Conservation (phyloP, 805 yeast genomes). For the Saccharomycopsis lassenensis region DNA sequence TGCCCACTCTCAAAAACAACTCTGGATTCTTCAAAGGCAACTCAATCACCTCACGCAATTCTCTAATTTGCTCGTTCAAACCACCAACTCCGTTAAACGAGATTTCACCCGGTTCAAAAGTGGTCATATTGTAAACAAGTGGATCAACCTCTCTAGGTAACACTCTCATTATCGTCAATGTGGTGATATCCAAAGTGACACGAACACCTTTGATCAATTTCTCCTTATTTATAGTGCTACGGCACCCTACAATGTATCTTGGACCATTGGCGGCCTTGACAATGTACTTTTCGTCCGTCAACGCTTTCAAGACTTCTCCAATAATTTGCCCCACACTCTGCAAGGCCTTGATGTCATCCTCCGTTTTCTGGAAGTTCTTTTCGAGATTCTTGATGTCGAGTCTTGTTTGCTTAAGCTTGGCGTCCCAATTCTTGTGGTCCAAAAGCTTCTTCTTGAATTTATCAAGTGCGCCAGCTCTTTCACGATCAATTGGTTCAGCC, state of each 20-base stretch:
- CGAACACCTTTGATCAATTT: constrained; percentile 86
- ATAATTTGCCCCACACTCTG: constrained; percentile 96
- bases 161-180: constrained; percentile 93
- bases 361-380: constrained; percentile 81
- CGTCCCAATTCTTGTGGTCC: constrained; percentile 93
- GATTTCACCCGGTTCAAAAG: constrained; percentile 95
- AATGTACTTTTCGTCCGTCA: constrained; percentile 88
- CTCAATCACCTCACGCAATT: constrained; percentile 94
- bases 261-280: constrained; percentile 98
- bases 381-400: constrained; percentile 75
- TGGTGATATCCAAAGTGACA: constrained; percentile 95
- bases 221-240: constrained; percentile 81
- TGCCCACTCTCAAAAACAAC: constrained; percentile 88
- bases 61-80: constrained; percentile 87
- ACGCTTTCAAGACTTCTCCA: constrained; percentile 92
- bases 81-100: constrained; percentile 96
- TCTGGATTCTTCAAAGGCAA: constrained; percentile 96
- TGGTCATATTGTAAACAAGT: constrained; percentile 94
- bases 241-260: constrained; percentile 93
- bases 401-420: constrained; percentile 75
- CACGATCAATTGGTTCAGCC: constrained; percentile 40
- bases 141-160: constrained; percentile 98
- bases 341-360: constrained; percentile 91
- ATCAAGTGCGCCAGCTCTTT: constrained; percentile 64
- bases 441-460: constrained; percentile 76